Conservation (phyloP, 1,284 basidiomycete genomes). For the Microbotryum saponariae region DNA sequence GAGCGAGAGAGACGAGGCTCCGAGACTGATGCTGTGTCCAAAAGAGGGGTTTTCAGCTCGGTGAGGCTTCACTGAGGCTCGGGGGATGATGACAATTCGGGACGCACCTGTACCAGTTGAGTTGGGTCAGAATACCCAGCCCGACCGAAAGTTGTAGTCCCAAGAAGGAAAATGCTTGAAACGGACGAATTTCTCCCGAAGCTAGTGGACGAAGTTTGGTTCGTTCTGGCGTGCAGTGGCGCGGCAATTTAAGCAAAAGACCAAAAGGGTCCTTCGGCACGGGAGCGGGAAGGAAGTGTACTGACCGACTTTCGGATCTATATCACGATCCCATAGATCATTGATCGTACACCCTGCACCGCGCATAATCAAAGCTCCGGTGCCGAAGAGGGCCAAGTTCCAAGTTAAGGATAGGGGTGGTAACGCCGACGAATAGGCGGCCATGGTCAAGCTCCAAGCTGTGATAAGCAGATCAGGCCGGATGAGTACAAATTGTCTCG, state of each 20-base stretch:
- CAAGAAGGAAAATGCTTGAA: conserved; percentile 74
- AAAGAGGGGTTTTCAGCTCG: background rate
- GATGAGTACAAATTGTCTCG: background rate
- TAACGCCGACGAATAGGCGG: conserved; percentile 61
- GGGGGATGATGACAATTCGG: background rate
- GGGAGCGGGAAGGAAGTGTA: conserved; percentile 8
- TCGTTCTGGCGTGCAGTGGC: conserved; percentile 48
- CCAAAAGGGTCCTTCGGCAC: conserved; percentile 3
- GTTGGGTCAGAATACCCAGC: conserved; percentile 78
- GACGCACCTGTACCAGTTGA: conserved; percentile 86
- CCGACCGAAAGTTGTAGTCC: conserved; percentile 75
- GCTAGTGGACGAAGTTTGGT: conserved; percentile 67
- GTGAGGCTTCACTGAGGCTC: background rate
- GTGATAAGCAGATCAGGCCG: conserved; percentile 1
- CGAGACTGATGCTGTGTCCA: conserved; percentile 67
- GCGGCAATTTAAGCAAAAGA: conserved; percentile 36
- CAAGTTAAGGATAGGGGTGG: conserved; percentile 61
- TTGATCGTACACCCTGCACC: conserved; percentile 98
- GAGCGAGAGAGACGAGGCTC: conserved; percentile 78
- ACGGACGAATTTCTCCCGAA: conserved; percentile 66
- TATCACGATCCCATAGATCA: conserved; percentile 92
- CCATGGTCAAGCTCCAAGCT: conserved; percentile 97
- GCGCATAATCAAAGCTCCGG: conserved; percentile 90
- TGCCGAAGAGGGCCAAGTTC: conserved; percentile 74
- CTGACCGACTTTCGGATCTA: conserved; percentile 87